Evolutionary conservation across 1,284 basidiomycete genomes (phyloP), one percentile per base, ranked within the genome.

Genomic region (Tilletia walkeri): DNA sequence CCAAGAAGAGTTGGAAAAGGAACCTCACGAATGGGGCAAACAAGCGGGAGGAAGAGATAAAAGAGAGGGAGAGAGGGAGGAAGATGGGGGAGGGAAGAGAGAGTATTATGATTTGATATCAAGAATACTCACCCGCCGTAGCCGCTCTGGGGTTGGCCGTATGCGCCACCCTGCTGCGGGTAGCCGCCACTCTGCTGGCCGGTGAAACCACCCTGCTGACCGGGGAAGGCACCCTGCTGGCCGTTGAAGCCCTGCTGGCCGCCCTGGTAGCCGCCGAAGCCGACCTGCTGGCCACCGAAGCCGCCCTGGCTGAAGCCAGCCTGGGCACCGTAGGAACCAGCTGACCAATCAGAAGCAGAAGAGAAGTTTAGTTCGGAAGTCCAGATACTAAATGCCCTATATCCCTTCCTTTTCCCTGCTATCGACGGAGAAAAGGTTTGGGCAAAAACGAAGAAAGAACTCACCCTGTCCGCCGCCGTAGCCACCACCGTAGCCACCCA

Each of bases 401-500:
- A 14, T 3, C 41, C 14, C 14, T 14, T 3, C 41, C 14, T 3
- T 14, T 3, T 45, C 41, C 41, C 41, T 45, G 41, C 41, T 3
- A 14, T 45, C 3, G 41, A 45, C 41, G 3, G 41, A 45, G 41
- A 14, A 14, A 45, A 45, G 3, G 6, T 45, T 30, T 1, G 24
- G 24, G 24, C 2, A 2, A 2, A 30, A 30, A 30, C 1, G 1
- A 14, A 45, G 3, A 14, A 14, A 45, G 6, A 14, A 67, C 41
- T 65, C 61, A 45, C 49, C 61, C 39, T 47, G 50, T 30, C 24
- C 24, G 36, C 45, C 61, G 48, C 61, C 68, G 56, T 69, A 66
- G 67, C 78, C 70, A 49, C 78, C 67, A 49, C 80, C 81, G 73
- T 82, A 83, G 73, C 80, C 80, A 65, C 80, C 81, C 72, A 81